Base-by-base conservation (phyloP, 306 rosid genomes). In the Quercus alba region DNA sequence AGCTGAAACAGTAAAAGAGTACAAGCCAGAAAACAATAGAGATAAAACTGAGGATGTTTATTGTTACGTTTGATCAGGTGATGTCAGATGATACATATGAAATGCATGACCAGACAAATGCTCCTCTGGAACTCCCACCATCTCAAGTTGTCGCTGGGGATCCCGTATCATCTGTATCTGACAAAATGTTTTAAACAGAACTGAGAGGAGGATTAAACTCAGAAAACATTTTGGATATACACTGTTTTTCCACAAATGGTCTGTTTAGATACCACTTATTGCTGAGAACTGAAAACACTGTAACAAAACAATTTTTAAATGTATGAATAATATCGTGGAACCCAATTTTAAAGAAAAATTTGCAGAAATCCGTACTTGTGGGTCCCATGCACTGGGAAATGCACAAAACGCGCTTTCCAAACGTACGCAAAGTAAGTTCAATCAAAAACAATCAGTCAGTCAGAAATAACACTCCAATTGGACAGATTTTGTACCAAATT, bases 41-140 rank as follows among this genome's bases (percentile, higher is more conserved):
- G 75, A 44, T 33, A 25, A 55, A 71, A 56, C 52, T 35, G 68
- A 79, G 73, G 56, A 82, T 58, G 80, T 74, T 68, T 64, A 64
- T 68, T 21, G 52, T 84, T 87, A 95, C 98, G 94, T 91, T 80
- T 86, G 77, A 55, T 94, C 97, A 0, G 94, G 99, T 25, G 97
- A 93, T 19, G 95, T 82, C 76, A 94, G 84, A 81, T 94, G 95
- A 86, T 94, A 93, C 91, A 90, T 89, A 83, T 93, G 97, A 82
- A 91, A 94, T 18, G 97, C 99, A 76, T 93, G 99, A 55, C 97
- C 97, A 13, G 85, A 63, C 75, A 93, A 75, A 81, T 93, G 89
- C 89, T 94, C 97, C 88, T 90, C 97, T 28, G 99, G 95, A 75
- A 93, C 97, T 73, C 97, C 99, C 76, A 93, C 97, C 93, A 94